Conservation (phyloP, 768 basidiomycete genomes). For the Stropharia rugosoannulata region DNA sequence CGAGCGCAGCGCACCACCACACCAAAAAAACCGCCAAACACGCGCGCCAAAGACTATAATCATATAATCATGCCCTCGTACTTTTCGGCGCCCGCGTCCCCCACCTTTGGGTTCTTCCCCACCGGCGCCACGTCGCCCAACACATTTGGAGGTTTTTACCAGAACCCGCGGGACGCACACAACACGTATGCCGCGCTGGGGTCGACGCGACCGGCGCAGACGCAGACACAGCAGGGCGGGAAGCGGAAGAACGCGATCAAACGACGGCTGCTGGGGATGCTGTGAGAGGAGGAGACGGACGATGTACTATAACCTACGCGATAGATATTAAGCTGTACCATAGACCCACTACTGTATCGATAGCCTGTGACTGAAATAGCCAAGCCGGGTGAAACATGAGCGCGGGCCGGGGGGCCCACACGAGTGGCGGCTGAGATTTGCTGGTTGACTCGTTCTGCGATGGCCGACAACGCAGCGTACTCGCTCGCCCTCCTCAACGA, state of each 20-base stretch:
- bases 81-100: conserved; percentile 49
- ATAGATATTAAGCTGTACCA: conserved; percentile 6
- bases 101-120: conserved; percentile 62
- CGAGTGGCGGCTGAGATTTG: neutral
- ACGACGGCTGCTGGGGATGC: conserved; percentile 19
- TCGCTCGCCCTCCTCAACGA: conserved; percentile 73
- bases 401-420: neutral
- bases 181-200: conserved; percentile 55
- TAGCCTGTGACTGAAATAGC: conserved; percentile 16
- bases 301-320: conserved; percentile 2
- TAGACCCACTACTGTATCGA: conserved; percentile 19
- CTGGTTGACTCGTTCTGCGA: conserved; percentile 6
- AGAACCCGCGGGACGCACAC: conserved; percentile 60
- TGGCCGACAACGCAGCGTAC: conserved; percentile 43
- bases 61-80: conserved; percentile 42
- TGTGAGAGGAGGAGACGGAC: conserved; percentile 7
- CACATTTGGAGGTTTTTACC: conserved; percentile 54
- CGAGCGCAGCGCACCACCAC: neutral
- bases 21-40: conserved; percentile 5
- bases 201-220: conserved; percentile 15
- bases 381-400: conserved; percentile 17
- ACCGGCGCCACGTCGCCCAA: conserved; percentile 53
- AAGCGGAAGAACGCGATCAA: conserved; percentile 20
- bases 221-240: conserved; percentile 13
- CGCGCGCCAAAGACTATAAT: neutral